Base-by-base conservation (phyloP, 106 monocot genomes). In the Gastrodia elata region DNA sequence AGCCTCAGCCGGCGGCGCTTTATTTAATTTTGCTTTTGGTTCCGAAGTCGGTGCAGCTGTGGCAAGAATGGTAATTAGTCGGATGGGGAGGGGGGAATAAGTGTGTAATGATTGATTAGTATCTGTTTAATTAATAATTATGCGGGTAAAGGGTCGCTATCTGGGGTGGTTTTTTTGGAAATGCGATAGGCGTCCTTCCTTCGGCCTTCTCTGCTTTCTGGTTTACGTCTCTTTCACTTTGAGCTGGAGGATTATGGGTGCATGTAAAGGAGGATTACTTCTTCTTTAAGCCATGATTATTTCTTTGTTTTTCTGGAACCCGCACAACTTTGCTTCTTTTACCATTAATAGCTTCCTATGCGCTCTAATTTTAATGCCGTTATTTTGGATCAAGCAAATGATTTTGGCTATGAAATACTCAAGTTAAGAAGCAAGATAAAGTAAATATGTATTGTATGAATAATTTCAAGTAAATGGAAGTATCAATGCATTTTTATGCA, bases 51-150 rank as follows among this genome's bases (percentile, higher is more conserved):
- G 67, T 20, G 67, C 20, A n/a, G n/a, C 22, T 6, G 67, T 34
- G 67, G 32, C 61, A 11, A 36, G 67, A 2, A 14, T 37, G 67
- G 67, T 38, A 38, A 67, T 34, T 5, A 67, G 37, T 0, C 8
- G 36, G 7, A 67, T 37, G 16, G 20, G 35, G 15, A 36, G 6
- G 67, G 67, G 67, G 9, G 37, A 11, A 37, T 1, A 67, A 36
- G 34, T 20, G 67, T 20, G 67, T 37, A 37, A 67, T 67, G 67
- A 67, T 67, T 67, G 37, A 37, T 67, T 61, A 61, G 30, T 61
- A 30, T 61, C 61, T 28, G 27, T 61, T 26, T 27, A 13, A 28
- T 61, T 14, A 61, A 61, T 30, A 61, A 27, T 61, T 28, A n/a
- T 57, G 8, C 32, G 61, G 61, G 20, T 61, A 61, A 30, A 13